phyloP scores from a whole-genome alignment of 2,329 filamentous ascomycete genomes.

The Pseudogymnoascus sp. region DNA sequence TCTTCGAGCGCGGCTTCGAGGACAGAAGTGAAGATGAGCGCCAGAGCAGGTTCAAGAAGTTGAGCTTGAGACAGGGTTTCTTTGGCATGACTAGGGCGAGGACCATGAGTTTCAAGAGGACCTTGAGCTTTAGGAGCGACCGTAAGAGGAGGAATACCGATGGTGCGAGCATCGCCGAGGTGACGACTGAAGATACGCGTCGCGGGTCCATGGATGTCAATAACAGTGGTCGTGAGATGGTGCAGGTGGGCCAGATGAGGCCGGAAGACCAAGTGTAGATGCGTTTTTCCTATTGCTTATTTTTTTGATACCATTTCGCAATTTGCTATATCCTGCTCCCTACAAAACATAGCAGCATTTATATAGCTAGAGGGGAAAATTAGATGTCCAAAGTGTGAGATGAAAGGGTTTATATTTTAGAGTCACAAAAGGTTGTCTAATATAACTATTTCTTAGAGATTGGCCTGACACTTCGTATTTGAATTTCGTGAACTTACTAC shows the following conservation, averaged over 20 bases:
- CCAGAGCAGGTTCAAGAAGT: slow-evolving; percentile 10
- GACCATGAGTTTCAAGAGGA: slow-evolving; percentile 12
- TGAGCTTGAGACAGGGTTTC: slow-evolving; percentile 27
- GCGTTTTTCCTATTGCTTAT: neutral
- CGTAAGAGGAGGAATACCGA: neutral
- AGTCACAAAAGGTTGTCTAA: neutral
- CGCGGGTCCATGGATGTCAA: neutral
- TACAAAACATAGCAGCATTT: neutral
- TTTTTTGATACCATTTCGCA: slow-evolving; percentile 4
- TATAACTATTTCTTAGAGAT: neutral
- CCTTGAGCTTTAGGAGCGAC: neutral
- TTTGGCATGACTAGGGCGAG: slow-evolving; percentile 25
- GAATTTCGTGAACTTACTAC: neutral
- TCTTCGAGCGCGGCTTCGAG: slow-evolving; percentile 25
- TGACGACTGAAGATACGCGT: neutral
- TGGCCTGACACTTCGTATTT: neutral
- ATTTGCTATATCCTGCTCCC: neutral
- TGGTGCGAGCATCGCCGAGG: neutral
- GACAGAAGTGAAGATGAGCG: slow-evolving; percentile 14
- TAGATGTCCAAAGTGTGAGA: neutral
- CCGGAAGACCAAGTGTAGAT: neutral
- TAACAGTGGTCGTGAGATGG: neutral
- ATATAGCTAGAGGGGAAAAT: neutral
- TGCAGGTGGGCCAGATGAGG: neutral
- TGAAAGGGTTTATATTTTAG: neutral